Evolutionary conservation across 257 asterid species (phyloP).

Genomic region (Paulownia fortunei): DNA sequence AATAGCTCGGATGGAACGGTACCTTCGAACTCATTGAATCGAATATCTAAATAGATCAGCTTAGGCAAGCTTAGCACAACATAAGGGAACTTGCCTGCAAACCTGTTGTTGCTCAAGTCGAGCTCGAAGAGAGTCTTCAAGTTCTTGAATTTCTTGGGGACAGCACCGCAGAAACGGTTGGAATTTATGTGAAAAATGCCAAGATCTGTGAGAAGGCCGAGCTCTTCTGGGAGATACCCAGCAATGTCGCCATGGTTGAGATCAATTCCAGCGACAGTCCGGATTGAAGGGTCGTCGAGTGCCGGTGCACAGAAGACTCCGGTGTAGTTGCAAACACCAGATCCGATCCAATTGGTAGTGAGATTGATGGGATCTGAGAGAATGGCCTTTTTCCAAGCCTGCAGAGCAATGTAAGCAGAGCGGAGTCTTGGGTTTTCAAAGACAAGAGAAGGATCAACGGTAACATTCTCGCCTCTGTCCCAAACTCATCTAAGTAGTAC

Average conservation of each 20-base stretch:
- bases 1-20: constrained; percentile 70
- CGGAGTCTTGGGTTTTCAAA: constrained; percentile 70
- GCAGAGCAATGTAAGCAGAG: constrained; percentile 77
- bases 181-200: constrained; percentile 81
- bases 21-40: constrained; percentile 87
- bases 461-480: constrained; percentile 73
- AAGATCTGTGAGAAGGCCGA: constrained; percentile 77
- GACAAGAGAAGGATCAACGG: constrained; percentile 65
- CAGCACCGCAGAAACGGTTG: constrained; percentile 78
- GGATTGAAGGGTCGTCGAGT: constrained; percentile 51
- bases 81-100: constrained; percentile 83
- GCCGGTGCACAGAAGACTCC: constrained; percentile 79
- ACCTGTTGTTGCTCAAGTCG: constrained; percentile 86
- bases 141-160: constrained; percentile 60
- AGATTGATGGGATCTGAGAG: constrained; percentile 77
- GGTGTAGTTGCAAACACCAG: constrained; percentile 71
- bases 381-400: constrained; percentile 87
- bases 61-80: constrained; percentile 72
- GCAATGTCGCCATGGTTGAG: constrained; percentile 93
- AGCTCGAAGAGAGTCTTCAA: constrained; percentile 69
- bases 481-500: constrained; percentile 78
- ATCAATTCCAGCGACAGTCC: constrained; percentile 80
- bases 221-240: constrained; percentile 84
- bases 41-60: constrained; percentile 64
- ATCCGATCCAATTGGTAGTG: constrained; percentile 74